Conservation (phyloP, 2,329 filamentous ascomycete species). For the Paecilomyces niveus region DNA sequence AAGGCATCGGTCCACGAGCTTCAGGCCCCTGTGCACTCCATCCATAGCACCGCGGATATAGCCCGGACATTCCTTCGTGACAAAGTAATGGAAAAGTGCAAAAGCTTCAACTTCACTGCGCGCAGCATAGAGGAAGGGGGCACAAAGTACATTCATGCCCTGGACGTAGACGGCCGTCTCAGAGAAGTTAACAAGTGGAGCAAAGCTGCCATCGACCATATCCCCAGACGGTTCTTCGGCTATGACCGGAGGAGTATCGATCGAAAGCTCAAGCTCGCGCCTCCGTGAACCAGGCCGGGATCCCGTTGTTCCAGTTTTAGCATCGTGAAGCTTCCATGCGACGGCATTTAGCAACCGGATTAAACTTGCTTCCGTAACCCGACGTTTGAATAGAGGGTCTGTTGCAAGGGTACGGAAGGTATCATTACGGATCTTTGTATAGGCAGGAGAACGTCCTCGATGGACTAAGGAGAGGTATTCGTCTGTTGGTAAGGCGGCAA, state of each 20-base stretch:
- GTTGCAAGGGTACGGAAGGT: conserved; percentile 95
- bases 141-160: conserved; percentile 96
- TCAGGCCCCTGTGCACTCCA: conserved; percentile 85
- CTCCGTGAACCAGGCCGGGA: conserved; percentile 36
- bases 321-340: conserved; percentile 87
- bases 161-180: conserved; percentile 82
- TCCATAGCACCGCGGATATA: conserved; percentile 97
- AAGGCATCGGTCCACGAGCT: conserved; percentile 84
- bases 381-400: conserved; percentile 90
- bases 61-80: conserved; percentile 81
- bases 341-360: conserved; percentile 92
- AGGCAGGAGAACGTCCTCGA: conserved; percentile 86
- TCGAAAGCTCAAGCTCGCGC: conserved; percentile 39
- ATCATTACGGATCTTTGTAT: conserved; percentile 97
- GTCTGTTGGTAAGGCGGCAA: conserved; percentile 76
- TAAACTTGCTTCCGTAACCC: conserved; percentile 90
- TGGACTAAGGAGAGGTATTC: conserved; percentile 85
- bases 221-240: conserved; percentile 45
- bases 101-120: conserved; percentile 94
- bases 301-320: conserved; percentile 44
- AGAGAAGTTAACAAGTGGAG: conserved; percentile 34
- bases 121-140: conserved; percentile 90
- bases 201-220: conserved; percentile 9
- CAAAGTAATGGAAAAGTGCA: conserved; percentile 77
- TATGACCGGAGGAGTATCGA: conserved; percentile 31